Evolutionary conservation across 2,329 filamentous ascomycete genomes (phyloP).

Genomic region (Fusarium vanettenii): DNA sequence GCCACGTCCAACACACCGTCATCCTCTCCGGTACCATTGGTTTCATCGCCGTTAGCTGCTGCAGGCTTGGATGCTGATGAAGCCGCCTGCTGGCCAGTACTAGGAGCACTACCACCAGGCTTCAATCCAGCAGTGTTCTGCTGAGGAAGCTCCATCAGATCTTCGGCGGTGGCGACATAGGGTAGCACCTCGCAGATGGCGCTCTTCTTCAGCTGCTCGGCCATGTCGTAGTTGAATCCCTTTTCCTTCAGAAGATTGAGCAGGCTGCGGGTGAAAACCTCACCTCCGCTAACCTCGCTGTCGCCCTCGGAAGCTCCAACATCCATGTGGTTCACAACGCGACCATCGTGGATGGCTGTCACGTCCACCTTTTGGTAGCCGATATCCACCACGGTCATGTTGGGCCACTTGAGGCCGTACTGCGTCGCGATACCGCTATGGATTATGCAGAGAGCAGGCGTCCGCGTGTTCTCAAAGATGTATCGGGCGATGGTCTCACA

Average conservation of each 20-base stretch:
- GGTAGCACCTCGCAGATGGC: conserved; percentile 74
- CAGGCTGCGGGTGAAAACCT: conserved; percentile 84
- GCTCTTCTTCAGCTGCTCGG: conserved; percentile 76
- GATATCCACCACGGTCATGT: conserved; percentile 89
- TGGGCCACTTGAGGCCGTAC: conserved; percentile 81
- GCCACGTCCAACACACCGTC: conserved; percentile 87
- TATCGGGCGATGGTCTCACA: conserved; percentile 91
- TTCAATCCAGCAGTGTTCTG: conserved; percentile 51
- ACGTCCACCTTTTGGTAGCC: conserved; percentile 94
- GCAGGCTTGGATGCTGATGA: conserved; percentile 49
- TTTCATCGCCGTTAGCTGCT: conserved; percentile 54
- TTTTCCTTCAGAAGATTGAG: conserved; percentile 72
- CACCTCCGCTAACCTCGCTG: conserved; percentile 77
- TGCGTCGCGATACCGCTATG: conserved; percentile 89
- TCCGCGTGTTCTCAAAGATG: conserved; percentile 97
- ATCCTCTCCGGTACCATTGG: conserved; percentile 60
- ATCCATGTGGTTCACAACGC: conserved; percentile 75
- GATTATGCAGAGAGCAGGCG: conserved; percentile 89
- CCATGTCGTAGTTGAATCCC: conserved; percentile 73
- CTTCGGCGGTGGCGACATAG: conserved; percentile 59
- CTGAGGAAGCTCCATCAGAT: conserved; percentile 61
- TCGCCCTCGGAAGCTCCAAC: conserved; percentile 67
- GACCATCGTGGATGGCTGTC: conserved; percentile 87
- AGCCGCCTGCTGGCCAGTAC: conserved; percentile 45
- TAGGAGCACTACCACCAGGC: conserved; percentile 4